Conservation (phyloP, 1,284 basidiomycete genomes). For the Leccinum fuscescens region DNA sequence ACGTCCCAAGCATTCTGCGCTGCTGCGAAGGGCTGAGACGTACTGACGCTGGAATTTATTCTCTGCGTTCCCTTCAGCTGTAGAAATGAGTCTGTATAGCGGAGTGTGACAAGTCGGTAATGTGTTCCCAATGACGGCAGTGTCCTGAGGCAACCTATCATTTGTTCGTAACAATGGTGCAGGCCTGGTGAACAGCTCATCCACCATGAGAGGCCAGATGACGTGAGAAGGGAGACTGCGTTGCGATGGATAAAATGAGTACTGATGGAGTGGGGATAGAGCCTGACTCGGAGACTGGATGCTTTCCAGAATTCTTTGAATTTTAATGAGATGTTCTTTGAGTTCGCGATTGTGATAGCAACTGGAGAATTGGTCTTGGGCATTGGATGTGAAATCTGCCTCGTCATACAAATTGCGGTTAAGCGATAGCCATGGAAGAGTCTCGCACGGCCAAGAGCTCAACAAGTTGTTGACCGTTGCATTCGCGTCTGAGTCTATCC, state of each 20-base stretch:
- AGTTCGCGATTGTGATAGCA: background rate
- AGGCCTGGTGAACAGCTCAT: background rate
- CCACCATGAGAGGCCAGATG: background rate
- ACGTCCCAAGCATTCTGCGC: constrained; percentile 11
- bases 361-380: background rate
- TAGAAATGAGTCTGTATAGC: background rate
- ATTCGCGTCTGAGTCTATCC: constrained; percentile 6
- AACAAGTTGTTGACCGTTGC: background rate
- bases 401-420: constrained; percentile 7
- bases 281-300: background rate
- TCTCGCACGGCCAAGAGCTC: constrained; percentile 20
- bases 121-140: background rate
- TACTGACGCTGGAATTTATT: background rate
- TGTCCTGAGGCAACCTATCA: background rate
- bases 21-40: background rate
- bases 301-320: background rate
- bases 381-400: background rate
- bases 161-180: background rate
- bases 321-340: background rate
- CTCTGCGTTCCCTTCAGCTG: background rate
- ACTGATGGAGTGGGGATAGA: background rate
- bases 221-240: background rate
- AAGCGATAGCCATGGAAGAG: constrained; percentile 9
- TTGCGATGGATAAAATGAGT: background rate
- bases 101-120: constrained; percentile 19